Percentiles rank a stretch among this genome's conserved stretches.
Conservation (phyloP, 2,329 filamentous ascomycete genomes). For the Aspergillus latus region DNA sequence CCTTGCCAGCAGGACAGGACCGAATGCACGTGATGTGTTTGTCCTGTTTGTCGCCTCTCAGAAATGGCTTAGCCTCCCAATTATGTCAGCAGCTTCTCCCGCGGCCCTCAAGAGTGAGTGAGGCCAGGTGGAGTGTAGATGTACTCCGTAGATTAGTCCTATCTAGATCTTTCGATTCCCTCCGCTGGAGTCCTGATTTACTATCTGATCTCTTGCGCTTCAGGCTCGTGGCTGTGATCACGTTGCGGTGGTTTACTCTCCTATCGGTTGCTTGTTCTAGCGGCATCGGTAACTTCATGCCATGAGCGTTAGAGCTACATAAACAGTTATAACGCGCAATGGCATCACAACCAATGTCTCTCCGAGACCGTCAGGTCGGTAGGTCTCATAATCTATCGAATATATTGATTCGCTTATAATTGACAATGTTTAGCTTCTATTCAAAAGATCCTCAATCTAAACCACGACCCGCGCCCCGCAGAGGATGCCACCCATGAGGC, state of each 20-base stretch:
- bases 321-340: conserved; percentile 42
- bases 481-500: conserved; percentile 63
- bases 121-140: conserved; percentile 32
- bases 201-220: not conserved
- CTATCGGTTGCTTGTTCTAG: conserved; percentile 1
- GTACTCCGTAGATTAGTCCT: not conserved
- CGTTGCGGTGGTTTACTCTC: not conserved
- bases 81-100: conserved; percentile 30
- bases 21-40: conserved; percentile 26
- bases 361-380: conserved; percentile 73
- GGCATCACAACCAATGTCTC: conserved; percentile 57
- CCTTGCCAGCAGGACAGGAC: conserved; percentile 18
- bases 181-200: not conserved
- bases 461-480: conserved; percentile 63
- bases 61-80: conserved; percentile 1
- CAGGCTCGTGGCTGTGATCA: not conserved
- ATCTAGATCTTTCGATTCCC: not conserved
- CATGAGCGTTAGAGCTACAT: conserved; percentile 19
- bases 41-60: conserved; percentile 21
- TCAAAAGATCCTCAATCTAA: conserved; percentile 93
- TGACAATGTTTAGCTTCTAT: conserved; percentile 68
- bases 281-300: conserved; percentile 15
- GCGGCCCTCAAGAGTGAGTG: conserved; percentile 19
- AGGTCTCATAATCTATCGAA: conserved; percentile 33
- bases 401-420: not conserved